phyloP scores from a whole-genome alignment of 192 early-diverging fungal genomes.

The Umbelopsis ramanniana region DNA sequence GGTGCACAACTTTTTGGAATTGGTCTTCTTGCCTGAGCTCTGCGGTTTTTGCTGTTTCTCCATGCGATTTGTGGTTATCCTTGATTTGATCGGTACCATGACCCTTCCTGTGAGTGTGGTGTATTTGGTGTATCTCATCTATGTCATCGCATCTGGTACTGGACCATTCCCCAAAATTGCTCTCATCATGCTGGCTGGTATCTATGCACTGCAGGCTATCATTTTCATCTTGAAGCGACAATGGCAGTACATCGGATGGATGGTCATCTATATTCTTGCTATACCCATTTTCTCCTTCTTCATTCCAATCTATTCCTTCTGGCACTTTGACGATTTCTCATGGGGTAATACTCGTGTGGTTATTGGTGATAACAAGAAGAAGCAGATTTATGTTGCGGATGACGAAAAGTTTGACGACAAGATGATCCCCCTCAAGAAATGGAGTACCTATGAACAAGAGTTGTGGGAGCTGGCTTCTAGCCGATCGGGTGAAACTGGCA shows the following conservation, averaged over 20 bases:
- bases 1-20: conserved; percentile 93
- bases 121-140: conserved; percentile 80
- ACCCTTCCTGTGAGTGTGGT: conserved; percentile 81
- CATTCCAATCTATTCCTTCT: conserved; percentile 94
- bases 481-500: conserved; percentile 54
- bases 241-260: conserved; percentile 84
- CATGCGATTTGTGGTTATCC: conserved; percentile 95
- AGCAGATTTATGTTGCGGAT: conserved; percentile 66
- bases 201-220: conserved; percentile 89
- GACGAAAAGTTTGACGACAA: conserved; percentile 87
- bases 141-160: conserved; percentile 63
- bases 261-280: conserved; percentile 86
- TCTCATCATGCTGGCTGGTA: conserved; percentile 75
- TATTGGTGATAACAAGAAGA: conserved; percentile 69
- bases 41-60: conserved; percentile 98
- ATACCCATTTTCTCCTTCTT: conserved; percentile 93
- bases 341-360: conserved; percentile 97
- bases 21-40: conserved; percentile 83
- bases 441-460: conserved; percentile 87
- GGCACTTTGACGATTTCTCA: conserved; percentile 98
- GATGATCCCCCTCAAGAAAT: conserved; percentile 84
- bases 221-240: conserved; percentile 80
- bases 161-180: conserved; percentile 80
- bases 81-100: conserved; percentile 87
- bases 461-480: conserved; percentile 67